Evolutionary conservation across 805 yeast species (phyloP).

Genomic region (Sugiyamaella boreocaroliniensis): DNA sequence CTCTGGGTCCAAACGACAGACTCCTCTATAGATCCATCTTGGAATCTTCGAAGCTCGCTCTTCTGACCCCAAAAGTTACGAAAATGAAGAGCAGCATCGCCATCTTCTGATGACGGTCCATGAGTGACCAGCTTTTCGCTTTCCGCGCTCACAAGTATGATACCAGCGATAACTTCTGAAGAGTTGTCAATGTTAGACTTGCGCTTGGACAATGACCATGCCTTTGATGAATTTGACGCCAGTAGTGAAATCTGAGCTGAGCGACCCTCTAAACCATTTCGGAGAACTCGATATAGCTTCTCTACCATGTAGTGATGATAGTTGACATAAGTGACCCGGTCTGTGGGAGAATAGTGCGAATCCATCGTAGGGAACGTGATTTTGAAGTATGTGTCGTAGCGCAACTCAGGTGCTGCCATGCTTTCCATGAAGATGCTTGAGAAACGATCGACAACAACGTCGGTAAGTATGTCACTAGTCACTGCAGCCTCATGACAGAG

Average conservation of each 20-base stretch:
- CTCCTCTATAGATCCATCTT: constrained; percentile 84
- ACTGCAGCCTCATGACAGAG: constrained; percentile 61
- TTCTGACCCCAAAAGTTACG: constrained; percentile 84
- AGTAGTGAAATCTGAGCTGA: constrained; percentile 12
- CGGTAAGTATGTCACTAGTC: constrained; percentile 64
- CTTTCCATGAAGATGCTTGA: constrained; percentile 66
- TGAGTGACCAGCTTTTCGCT: constrained; percentile 77
- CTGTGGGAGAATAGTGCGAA: constrained; percentile 56
- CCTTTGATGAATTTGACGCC: constrained; percentile 2
- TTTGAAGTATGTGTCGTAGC: constrained; percentile 57
- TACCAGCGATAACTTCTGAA: constrained; percentile 42
- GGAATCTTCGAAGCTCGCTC: constrained; percentile 82
- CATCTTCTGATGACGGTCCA: constrained; percentile 68
- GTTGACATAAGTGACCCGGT: constrained; percentile 64
- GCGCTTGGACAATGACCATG: constrained; percentile 12
- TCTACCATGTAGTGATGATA: constrained; percentile 59
- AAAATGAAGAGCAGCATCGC: constrained; percentile 57
- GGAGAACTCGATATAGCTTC: constrained; percentile 51
- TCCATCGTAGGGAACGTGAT: constrained; percentile 35
- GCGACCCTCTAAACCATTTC: constrained; percentile 46
- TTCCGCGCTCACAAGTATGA: constrained; percentile 62
- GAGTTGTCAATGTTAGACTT: constrained; percentile 2
- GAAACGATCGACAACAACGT: constrained; percentile 78
- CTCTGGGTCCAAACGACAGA: constrained; percentile 77
- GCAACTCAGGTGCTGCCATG: constrained; percentile 41